Percentiles rank a stretch among this genome's conserved stretches.
phyloP scores from a whole-genome alignment of 371 early-diverging fungal genomes.

The Rhizopus delemar region DNA sequence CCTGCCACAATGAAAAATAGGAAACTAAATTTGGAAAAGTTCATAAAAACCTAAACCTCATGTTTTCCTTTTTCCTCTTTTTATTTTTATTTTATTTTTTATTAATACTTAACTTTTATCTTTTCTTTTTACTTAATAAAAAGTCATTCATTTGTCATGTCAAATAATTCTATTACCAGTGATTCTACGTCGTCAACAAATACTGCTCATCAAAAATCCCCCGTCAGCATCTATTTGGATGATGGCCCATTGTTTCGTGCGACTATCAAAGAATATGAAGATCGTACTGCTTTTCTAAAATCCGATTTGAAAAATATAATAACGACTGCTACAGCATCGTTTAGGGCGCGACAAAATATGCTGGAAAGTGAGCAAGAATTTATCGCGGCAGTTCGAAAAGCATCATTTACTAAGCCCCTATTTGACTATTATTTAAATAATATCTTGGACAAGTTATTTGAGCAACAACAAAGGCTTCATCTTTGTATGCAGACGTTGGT shows the following conservation, averaged over 20 bases:
- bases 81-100: conserved; percentile 2
- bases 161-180: background rate
- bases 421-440: conserved; percentile 43
- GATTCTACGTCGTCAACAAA: background rate
- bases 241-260: conserved; percentile 67
- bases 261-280: conserved; percentile 57
- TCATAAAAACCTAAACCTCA: background rate
- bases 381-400: conserved; percentile 41
- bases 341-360: conserved; percentile 43
- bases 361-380: conserved; percentile 47
- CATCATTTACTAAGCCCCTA: conserved; percentile 45
- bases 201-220: background rate
- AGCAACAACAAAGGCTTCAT: conserved; percentile 19
- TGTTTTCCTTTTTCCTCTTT: conserved; percentile 1
- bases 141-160: background rate
- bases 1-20: background rate
- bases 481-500: conserved; percentile 21
- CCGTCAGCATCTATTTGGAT: conserved; percentile 33
- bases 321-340: conserved; percentile 45
- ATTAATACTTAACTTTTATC: background rate
- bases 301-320: conserved; percentile 51
- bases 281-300: conserved; percentile 53
- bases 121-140: background rate
- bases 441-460: conserved; percentile 30
- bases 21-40: background rate